These are phyloP conservation scores for Trichophyton simii DNA, from an alignment of 2,329 filamentous ascomycete genomes.

Conservation along the genomic window DNA sequence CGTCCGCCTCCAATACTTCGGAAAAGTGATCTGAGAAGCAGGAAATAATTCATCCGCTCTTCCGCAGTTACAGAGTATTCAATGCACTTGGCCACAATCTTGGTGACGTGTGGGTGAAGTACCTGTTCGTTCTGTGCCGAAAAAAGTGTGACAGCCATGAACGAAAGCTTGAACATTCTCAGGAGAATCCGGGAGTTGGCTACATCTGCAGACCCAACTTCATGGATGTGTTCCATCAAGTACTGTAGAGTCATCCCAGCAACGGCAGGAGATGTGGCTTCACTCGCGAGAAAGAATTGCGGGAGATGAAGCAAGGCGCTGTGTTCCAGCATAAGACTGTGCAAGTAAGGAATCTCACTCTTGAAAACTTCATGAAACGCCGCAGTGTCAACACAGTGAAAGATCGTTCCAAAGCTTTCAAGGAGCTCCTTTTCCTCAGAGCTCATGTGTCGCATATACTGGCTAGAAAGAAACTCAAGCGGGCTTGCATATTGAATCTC, in stretches of 20 bases:
- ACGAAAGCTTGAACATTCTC: slow-evolving; percentile 91
- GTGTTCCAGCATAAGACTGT: slow-evolving; percentile 97
- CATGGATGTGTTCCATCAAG: slow-evolving; percentile 88
- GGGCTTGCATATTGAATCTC: slow-evolving; percentile 68
- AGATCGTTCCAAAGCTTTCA: slow-evolving; percentile 95
- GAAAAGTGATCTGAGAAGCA: slow-evolving; percentile 83
- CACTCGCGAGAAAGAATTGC: slow-evolving; percentile 96
- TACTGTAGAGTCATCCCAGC: slow-evolving; percentile 97
- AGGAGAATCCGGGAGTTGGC: slow-evolving; percentile 87
- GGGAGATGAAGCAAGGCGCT: slow-evolving; percentile 86
- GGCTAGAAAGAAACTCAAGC: slow-evolving; percentile 84
- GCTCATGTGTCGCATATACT: slow-evolving; percentile 84
- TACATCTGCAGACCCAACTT: slow-evolving; percentile 83
- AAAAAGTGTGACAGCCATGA: slow-evolving; percentile 98
- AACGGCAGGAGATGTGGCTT: slow-evolving; percentile 93
- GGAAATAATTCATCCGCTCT: slow-evolving; percentile 97
- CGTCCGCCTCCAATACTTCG: slow-evolving; percentile 92
- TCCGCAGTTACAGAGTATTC: slow-evolving; percentile 90
- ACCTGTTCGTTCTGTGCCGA: slow-evolving; percentile 91
- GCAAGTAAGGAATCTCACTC: slow-evolving; percentile 89
- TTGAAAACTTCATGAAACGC: slow-evolving; percentile 98
- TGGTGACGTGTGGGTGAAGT: slow-evolving; percentile 85
- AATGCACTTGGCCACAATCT: slow-evolving; percentile 94
- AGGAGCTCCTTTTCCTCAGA: slow-evolving; percentile 96
- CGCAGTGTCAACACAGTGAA: slow-evolving; percentile 94